phyloP scores from a whole-genome alignment of 805 yeast species.

The Komagataella ulmi region DNA sequence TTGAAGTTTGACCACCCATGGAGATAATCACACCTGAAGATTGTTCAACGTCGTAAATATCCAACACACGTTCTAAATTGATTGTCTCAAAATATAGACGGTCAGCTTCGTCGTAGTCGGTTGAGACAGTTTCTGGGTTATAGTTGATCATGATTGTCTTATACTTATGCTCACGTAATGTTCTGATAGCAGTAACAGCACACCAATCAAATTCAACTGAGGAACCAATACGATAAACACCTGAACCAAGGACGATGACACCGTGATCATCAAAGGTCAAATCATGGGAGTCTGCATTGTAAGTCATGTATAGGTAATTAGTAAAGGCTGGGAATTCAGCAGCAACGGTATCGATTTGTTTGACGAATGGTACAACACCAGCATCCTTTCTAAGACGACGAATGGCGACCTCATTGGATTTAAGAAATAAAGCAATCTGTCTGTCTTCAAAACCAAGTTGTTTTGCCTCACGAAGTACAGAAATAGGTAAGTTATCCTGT shows the following conservation, averaged over 20 bases:
- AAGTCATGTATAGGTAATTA: slow-evolving; percentile 88
- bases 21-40: slow-evolving; percentile 88
- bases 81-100: slow-evolving; percentile 92
- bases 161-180: slow-evolving; percentile 71
- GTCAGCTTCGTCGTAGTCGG: slow-evolving; percentile 97
- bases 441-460: slow-evolving; percentile 96
- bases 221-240: slow-evolving; percentile 97
- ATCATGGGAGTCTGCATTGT: slow-evolving; percentile 84
- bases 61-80: slow-evolving; percentile 86
- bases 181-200: slow-evolving; percentile 94
- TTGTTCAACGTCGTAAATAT: slow-evolving; percentile 84
- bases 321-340: slow-evolving; percentile 98
- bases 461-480: slow-evolving; percentile 71
- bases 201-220: slow-evolving; percentile 99
- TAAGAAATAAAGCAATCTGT: slow-evolving; percentile 82
- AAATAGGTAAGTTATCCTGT: slow-evolving; percentile 48
- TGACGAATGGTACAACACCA: slow-evolving; percentile 83
- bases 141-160: slow-evolving; percentile 96
- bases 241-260: slow-evolving; percentile 92
- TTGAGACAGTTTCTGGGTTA: slow-evolving; percentile 98
- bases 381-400: slow-evolving; percentile 79
- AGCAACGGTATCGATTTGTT: slow-evolving; percentile 96
- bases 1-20: slow-evolving; percentile 98
- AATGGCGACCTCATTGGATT: slow-evolving; percentile 85
- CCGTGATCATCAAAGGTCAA: slow-evolving; percentile 86